Base-by-base conservation (phyloP, 192 early-diverging fungal species). In the Martensiomyces pterosporus region DNA sequence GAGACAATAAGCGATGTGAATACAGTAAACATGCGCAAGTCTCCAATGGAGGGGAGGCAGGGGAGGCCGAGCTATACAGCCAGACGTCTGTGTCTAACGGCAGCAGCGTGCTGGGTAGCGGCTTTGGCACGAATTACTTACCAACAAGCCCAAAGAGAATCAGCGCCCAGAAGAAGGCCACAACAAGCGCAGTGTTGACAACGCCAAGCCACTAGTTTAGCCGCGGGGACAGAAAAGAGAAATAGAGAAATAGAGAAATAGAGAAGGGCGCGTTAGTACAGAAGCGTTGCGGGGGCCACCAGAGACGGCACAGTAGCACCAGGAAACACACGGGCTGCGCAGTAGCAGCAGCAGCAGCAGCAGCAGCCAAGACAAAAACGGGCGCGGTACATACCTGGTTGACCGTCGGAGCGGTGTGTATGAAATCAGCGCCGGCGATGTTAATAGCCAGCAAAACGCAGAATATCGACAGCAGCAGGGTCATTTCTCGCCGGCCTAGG, bases 171-270 rank as follows among this genome's bases (percentile, higher is more conserved):
- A 76, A 76, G 32, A 76, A 69, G 41, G 67, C 52, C 19, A 76
- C 67, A 34, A 48, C 51, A 37, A 76, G 61, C 24, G 73, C 73
- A 3, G 56, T 62, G 44, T 76, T 68, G 7, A 65, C 67, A 15
- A 52, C 62, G 16, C 61, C 73, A 55, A 76, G 67, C 73, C 73
- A 76, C 66, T 69, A 73, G n/a, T n/a, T n/a, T n/a, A n/a, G n/a
- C n/a, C n/a, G n/a, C n/a, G n/a, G n/a, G n/a, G n/a, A n/a, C n/a
- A n/a, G n/a, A 9, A 19, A 15, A 27, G 21, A 43, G 36, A 19
- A 38, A 32, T 36, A 39, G 42, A 33, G 27, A 14, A 14, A 3
- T 33, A 12, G 24, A 35, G 14, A 17, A 13, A n/a, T n/a, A n/a
- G n/a, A n/a, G n/a, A n/a, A n/a, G n/a, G n/a, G n/a, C n/a, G n/a